These are phyloP conservation scores for Rhododendron ovatum DNA, from an alignment of 148 eudicot species.

Conservation along the genomic window DNA sequence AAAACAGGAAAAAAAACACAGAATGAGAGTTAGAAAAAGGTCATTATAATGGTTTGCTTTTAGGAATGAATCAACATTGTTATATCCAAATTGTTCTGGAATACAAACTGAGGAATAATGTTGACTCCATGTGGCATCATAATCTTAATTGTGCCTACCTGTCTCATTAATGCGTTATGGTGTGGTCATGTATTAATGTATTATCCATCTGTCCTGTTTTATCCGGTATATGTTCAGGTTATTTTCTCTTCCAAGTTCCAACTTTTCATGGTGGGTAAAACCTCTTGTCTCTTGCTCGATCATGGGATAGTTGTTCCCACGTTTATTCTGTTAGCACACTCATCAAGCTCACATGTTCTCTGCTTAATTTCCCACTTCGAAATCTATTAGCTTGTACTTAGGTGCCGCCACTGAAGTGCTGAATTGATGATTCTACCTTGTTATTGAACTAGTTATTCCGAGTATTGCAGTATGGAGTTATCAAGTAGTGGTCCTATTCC, in stretches of 20 bases:
- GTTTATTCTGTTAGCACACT: background rate
- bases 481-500: slow-evolving; percentile 5
- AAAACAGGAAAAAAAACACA: background rate
- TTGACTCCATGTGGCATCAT: background rate
- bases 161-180: background rate
- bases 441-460: background rate
- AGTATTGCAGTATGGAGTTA: slow-evolving; percentile 2
- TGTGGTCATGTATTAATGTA: background rate
- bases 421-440: background rate
- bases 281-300: background rate
- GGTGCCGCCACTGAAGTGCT: background rate
- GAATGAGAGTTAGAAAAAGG: background rate
- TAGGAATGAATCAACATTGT: background rate
- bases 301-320: background rate
- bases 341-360: background rate
- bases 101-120: background rate
- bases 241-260: background rate
- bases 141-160: background rate
- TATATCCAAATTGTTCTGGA: background rate
- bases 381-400: background rate
- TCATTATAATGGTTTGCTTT: background rate
- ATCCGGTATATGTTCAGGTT: background rate
- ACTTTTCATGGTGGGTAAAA: background rate
- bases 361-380: background rate
- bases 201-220: background rate